Percentiles rank a stretch among this genome's conserved stretches.
Evolutionary conservation across 805 yeast species (phyloP).

Genomic region (Pichia occidentalis): DNA sequence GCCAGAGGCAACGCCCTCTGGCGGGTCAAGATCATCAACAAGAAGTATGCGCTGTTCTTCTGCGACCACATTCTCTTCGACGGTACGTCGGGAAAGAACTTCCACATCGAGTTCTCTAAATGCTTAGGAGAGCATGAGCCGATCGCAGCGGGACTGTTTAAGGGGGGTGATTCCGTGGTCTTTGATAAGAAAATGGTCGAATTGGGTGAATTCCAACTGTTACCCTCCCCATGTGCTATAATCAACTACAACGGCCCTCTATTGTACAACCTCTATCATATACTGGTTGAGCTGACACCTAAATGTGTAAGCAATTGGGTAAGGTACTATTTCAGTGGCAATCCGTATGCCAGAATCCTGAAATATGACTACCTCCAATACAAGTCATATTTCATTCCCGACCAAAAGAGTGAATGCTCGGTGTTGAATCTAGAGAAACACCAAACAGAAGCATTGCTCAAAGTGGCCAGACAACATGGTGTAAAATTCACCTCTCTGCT

Average conservation of each 20-base stretch:
- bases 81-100: too few species aligned
- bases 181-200: too few species aligned
- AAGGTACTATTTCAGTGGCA: background rate
- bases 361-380: too few species aligned
- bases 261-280: too few species aligned
- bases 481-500: slow-evolving; percentile 14
- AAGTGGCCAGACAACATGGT: slow-evolving; percentile 1
- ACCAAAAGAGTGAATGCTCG: background rate
- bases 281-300: slow-evolving; percentile 11
- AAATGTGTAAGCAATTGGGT: slow-evolving; percentile 1
- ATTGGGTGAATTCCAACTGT: too few species aligned
- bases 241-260: too few species aligned
- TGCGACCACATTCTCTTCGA: slow-evolving; percentile 30
- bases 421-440: background rate
- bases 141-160: too few species aligned
- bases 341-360: background rate
- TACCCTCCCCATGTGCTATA: too few species aligned
- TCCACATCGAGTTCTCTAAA: too few species aligned
- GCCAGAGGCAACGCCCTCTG: slow-evolving; percentile 17
- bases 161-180: too few species aligned
- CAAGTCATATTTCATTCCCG: background rate
- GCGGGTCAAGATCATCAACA: slow-evolving; percentile 17
- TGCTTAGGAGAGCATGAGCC: too few species aligned
- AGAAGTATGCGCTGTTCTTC: slow-evolving; percentile 26
- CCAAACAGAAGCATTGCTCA: background rate